Percentiles rank a stretch among this genome's conserved stretches.
Evolutionary conservation across 345 rosid species (phyloP).

Genomic region (Aquilaria sinensis): DNA sequence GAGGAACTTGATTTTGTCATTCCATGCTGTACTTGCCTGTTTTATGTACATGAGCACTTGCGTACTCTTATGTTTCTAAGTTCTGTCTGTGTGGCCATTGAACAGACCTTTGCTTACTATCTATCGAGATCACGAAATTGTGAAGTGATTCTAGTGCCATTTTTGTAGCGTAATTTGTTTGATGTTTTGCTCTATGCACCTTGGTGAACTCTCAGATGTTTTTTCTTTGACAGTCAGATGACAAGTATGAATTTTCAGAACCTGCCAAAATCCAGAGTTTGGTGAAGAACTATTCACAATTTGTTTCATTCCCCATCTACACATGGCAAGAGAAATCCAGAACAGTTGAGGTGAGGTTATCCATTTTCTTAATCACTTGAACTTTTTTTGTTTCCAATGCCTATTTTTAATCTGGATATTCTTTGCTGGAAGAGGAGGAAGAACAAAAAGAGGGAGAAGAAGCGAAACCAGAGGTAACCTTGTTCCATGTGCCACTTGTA

Average conservation of each 20-base stretch:
- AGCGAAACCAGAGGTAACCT: constrained; percentile 54
- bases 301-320: constrained; percentile 94
- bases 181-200: too few relatives aligned
- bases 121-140: constrained; percentile 11
- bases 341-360: constrained; percentile 68
- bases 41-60: background rate
- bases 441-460: constrained; percentile 78
- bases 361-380: background rate
- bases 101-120: too few relatives aligned
- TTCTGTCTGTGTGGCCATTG: too few relatives aligned
- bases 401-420: background rate
- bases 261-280: constrained; percentile 68
- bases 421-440: constrained; percentile 77
- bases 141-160: too few relatives aligned
- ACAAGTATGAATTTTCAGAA: constrained; percentile 83
- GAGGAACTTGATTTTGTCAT: background rate
- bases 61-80: background rate
- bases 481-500: background rate
- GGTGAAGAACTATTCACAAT: constrained; percentile 96
- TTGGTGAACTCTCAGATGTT: too few relatives aligned
- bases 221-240: too few relatives aligned
- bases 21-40: constrained; percentile 1
- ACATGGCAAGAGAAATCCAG: constrained; percentile 94
- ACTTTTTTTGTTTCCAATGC: too few relatives aligned
- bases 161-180: too few relatives aligned